Base-by-base conservation (phyloP, 2,329 filamentous ascomycete species). In the Penicillium hesseltinei region DNA sequence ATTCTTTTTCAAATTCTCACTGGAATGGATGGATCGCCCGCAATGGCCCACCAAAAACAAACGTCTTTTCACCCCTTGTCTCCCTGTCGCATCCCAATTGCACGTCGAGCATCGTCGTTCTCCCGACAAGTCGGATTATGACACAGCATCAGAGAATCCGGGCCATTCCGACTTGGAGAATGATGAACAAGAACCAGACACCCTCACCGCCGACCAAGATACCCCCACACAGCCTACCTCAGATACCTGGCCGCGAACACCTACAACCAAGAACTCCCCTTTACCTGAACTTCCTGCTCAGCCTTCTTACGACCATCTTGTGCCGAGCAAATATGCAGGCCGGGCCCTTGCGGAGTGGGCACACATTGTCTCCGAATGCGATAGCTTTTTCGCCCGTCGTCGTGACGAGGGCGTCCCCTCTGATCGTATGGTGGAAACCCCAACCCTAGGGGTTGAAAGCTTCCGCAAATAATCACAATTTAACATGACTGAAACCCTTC, bases 1-100 rank as follows among this genome's bases (percentile, higher is more conserved):
- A 40, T 85, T 82, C 63, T 84, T 80, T 61, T 89, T 89, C 77
- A 86, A 84, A 58, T 89, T 89, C 69, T 87, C 85, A 1, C 75
- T 89, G n/a, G 86, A 89, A 69, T 87, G 81, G 80, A 79, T 82
- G 48, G 82, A 84, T 56, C 81, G 81, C 66, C 73, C 81, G 69
- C 69, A 79, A 64, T 72, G 75, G 70, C 59, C 81, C 65, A 71
- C 77, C 71, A 72, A 81, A 73, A 72, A 84, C 78, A 76, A 76
- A 72, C 80, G 80, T 5, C 75, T 88, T 7, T 77, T 77, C 51
- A 78, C 82, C 9, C 85, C 85, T 1, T 78, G 79, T 40, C 77
- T 88, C 13, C 85, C 85, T 0, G 71, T 81, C 11, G 79, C 80
- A 9, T 82, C 84, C 2, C 83, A 86, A 62, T 65, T 77, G 21